Base-by-base conservation (phyloP, 805 yeast genomes). In the Zygotorulaspora chibaensis region DNA sequence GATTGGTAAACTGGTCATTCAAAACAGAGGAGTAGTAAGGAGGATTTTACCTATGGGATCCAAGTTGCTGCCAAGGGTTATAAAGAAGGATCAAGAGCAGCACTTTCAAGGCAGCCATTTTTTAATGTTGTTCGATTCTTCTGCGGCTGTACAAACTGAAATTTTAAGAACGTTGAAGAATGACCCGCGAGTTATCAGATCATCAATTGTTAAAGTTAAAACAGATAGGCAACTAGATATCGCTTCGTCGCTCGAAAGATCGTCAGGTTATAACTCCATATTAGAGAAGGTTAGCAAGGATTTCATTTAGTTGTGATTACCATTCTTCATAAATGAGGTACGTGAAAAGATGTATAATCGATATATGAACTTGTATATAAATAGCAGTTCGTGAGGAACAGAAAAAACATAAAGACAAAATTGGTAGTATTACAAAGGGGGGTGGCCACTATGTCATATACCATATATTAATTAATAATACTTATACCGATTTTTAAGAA, bases 1-100 rank as follows among this genome's bases (percentile, higher is more conserved):
- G 1, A 74, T 90, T 25, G 98, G 98, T 8, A 84, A 80, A 62
- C 72, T 88, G 61, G 79, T 91, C 25, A 76, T 93, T 47, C 79
- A 81, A 50, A 90, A 91, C 67, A 87, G 96, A 74, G 99, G 99
- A 41, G 91, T 91, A n/a, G 81, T 91, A 31, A 78, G 98, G 63
- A 82, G 80, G 50, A 79, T 91, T 38, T 77, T 84, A 42, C 84
- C 89, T 51, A 68, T 90, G 63, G 97, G 96, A 0, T 77, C 81
- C 35, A 79, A 79, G 51, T 81, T 81, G 23, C 74, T 93, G 45
- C 96, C 98, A 15, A 84, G 81, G 53, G 77, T 91, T 50, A 76
- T 87, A 68, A 80, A 82, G 54, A 87, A 87, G 61, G 88, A 88
- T 60, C 95, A 89, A 60, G 95, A 90, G 62, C 76, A 80, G 50